Conservation (phyloP, 345 rosid genomes). For the Eucalyptus albens region DNA sequence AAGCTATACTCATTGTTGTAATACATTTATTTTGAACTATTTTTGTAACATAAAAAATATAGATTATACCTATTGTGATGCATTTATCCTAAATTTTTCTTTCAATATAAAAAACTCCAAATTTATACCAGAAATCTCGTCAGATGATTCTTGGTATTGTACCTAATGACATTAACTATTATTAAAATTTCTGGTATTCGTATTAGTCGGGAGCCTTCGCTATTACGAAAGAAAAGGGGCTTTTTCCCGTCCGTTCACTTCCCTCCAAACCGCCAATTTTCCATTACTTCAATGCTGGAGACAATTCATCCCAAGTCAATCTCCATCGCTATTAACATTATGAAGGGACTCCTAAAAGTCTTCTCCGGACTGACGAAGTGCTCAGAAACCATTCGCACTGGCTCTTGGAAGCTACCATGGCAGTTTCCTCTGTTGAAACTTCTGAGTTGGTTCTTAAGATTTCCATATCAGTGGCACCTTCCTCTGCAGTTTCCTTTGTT, state of each 20-base stretch:
- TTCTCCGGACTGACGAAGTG: not conserved
- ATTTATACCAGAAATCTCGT: fast-evolving
- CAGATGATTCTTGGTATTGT: fast-evolving
- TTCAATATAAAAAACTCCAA: no score
- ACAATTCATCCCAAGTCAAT: not conserved
- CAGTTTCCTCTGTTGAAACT: not conserved
- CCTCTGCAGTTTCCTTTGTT: fast-evolving
- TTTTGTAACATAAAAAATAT: no score
- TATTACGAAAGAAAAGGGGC: no score
- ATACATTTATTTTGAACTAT: no score
- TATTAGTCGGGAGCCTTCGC: not conserved
- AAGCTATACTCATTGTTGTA: no score
- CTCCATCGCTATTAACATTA: not conserved
- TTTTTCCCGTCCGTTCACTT: not conserved
- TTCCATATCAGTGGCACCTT: fast-evolving
- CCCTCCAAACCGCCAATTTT: not conserved
- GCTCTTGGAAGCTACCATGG: not conserved
- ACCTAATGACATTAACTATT: not conserved
- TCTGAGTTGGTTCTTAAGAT: not conserved
- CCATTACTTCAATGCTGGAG: not conserved
- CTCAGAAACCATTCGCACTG: no score
- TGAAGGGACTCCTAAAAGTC: not conserved
- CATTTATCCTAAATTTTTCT: no score
- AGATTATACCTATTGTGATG: fast-evolving
- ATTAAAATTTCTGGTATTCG: not conserved